Percentiles rank a stretch among this genome's conserved stretches.
Conservation (phyloP, 371 early-diverging fungal genomes). For the Haplosporangium sp. region DNA sequence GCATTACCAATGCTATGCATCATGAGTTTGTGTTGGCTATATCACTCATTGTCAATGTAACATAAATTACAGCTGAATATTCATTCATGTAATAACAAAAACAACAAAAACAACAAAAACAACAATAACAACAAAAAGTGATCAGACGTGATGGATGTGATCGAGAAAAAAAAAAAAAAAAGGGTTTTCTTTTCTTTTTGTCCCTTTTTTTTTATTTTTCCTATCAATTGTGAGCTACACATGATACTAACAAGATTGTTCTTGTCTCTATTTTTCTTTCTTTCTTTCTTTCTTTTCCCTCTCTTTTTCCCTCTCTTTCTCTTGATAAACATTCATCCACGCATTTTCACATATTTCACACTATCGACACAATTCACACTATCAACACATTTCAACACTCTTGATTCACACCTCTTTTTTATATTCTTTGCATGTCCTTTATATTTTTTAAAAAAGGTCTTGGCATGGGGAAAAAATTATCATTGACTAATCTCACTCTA, state of each 20-base stretch:
- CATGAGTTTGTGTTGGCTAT: too few relatives aligned
- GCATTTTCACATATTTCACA: too few relatives aligned
- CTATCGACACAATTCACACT: neutral
- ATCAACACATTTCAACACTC: neutral
- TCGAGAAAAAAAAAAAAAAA: neutral
- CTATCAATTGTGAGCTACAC: neutral
- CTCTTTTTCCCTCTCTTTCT: neutral
- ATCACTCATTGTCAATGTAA: too few relatives aligned
- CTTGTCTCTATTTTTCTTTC: too few relatives aligned
- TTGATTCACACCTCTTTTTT: neutral
- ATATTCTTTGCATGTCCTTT: slow-evolving; percentile 2
- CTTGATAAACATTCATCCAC: neutral
- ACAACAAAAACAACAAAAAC: too few relatives aligned
- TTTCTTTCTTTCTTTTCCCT: neutral
- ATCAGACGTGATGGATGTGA: too few relatives aligned
- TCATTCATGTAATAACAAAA: too few relatives aligned
- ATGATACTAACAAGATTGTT: neutral
- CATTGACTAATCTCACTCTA: slow-evolving; percentile 34
- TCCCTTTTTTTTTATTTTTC: neutral
- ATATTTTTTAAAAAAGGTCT: slow-evolving; percentile 34
- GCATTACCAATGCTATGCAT: too few relatives aligned
- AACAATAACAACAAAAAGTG: too few relatives aligned
- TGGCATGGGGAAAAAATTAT: slow-evolving; percentile 40
- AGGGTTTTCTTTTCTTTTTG: neutral
- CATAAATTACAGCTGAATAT: too few relatives aligned